Evolutionary conservation across 2,329 filamentous ascomycete genomes (phyloP).

Genomic region (Fusarium burgessii): DNA sequence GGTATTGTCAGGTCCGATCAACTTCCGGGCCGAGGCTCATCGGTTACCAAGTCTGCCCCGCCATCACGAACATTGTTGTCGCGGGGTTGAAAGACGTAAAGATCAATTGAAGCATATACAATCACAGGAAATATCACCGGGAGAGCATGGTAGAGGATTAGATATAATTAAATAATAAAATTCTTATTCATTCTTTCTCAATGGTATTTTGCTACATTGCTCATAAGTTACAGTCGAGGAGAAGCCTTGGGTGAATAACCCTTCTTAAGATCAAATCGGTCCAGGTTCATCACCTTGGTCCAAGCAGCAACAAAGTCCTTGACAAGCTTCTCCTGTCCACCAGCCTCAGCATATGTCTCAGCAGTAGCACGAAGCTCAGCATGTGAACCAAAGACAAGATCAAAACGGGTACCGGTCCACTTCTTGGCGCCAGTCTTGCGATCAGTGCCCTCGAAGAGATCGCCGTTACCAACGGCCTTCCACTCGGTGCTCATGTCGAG

Average conservation of each 20-base stretch:
- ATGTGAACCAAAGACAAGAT: slow-evolving; percentile 79
- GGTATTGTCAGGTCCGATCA: background rate
- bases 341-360: slow-evolving; percentile 75
- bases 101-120: background rate
- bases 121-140: background rate
- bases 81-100: rapidly evolving
- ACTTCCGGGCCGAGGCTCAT: background rate
- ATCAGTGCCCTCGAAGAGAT: slow-evolving; percentile 73
- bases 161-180: background rate
- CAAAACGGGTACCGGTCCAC: slow-evolving; percentile 76
- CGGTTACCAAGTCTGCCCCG: no score
- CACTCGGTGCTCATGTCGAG: slow-evolving; percentile 76
- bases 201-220: slow-evolving; percentile 42
- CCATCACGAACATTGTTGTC: background rate
- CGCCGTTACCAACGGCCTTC: slow-evolving; percentile 60
- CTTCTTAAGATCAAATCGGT: slow-evolving; percentile 70
- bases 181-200: slow-evolving; percentile 38
- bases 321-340: slow-evolving; percentile 72
- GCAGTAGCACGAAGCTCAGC: slow-evolving; percentile 77
- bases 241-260: slow-evolving; percentile 20
- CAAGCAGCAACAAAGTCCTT: slow-evolving; percentile 79
- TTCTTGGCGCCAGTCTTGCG: slow-evolving; percentile 75
- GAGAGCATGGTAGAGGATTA: background rate
- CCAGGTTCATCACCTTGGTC: slow-evolving; percentile 80
- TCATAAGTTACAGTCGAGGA: slow-evolving; percentile 41